Evolutionary conservation across 257 asterid species (phyloP), one percentile per base, ranked within the genome.

Genomic region (Craterostigma plantagineum): DNA sequence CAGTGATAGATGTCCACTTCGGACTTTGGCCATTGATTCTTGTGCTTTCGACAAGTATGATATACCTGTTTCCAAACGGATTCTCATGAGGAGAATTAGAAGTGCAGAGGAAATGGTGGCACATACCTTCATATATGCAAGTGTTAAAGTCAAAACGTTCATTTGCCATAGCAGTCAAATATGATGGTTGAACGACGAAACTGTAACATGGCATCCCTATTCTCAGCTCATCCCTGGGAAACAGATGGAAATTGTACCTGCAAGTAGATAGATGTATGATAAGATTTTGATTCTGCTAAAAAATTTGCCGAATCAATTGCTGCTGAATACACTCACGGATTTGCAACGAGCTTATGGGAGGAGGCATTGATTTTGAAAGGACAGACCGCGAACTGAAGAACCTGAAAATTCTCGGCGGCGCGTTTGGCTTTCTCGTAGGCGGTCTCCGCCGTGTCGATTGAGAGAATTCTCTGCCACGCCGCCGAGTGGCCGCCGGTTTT

Each of bases 101-200:
- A 2, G 2, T 23, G 30, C 30, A 2, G 30, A 23, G 6, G 43
- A 40, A 27, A 34, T 13, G 47, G 42, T 9, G 10, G 18, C 30
- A 64, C 81, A 51, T 62, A 85, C 98, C 98, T 49, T 79, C 69
- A 61, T 70, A 53, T 59, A 87, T 74, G 73, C 98, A 87, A 48
- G 90, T 81, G 71, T 87, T 87, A 42, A 82, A 74, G 71, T 87
- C 98, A 63, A 82, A 87, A 57, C 91, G 95, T 57, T 79, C 83
- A 43, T 44, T 71, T 14, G 82, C 86, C 93, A 82, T 74, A 12
- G 95, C 61, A 40, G 69, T 58, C 65, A 87, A 66, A 61, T 72
- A 65, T 14, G 95, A 79, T 14, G 95, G 64, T 49, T 87, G 95
- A 50, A 90, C 76, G 33, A 71, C 68, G 66, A 87, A 87, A 61